phyloP scores from a whole-genome alignment of 805 yeast genomes.

The Monosporozyma aquatica region DNA sequence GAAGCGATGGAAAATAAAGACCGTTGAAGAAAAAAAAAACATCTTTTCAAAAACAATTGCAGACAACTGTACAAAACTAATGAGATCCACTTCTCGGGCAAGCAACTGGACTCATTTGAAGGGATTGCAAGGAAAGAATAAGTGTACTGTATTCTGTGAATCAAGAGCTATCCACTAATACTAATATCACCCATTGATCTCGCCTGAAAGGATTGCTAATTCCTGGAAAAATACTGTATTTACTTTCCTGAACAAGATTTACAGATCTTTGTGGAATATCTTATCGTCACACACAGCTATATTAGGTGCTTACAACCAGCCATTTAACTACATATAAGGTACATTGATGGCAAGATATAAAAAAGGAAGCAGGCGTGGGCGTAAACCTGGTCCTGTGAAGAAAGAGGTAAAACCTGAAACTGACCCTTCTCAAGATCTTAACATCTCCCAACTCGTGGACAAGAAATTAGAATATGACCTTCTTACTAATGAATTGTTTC shows the following conservation, averaged over 20 bases:
- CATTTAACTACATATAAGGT: too few species aligned
- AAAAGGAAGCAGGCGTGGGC: not conserved
- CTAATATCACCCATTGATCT: too few species aligned
- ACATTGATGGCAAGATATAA: conserved; percentile 4
- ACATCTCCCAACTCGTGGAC: conserved; percentile 32
- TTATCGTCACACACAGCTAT: too few species aligned
- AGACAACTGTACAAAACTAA: not conserved
- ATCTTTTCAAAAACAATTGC: not conserved
- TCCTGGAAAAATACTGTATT: too few species aligned
- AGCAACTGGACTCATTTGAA: not conserved
- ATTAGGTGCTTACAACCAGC: too few species aligned
- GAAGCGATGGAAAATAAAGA: not conserved
- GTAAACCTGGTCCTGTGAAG: not conserved
- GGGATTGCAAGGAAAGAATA: not conserved
- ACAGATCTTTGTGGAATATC: too few species aligned
- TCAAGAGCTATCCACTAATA: conserved; percentile 6
- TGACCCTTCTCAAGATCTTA: not conserved
- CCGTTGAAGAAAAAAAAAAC: not conserved
- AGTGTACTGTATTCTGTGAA: conserved; percentile 5
- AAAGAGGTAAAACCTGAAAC: not conserved
- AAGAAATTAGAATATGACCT: conserved; percentile 39
- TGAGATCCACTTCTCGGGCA: not conserved
- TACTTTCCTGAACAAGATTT: too few species aligned
- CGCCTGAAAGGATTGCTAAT: too few species aligned
- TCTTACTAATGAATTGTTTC: conserved; percentile 53